A percentile compares a stretch with the other conserved stretches of the same genome.
These are phyloP conservation scores for Glycyrrhiza uralensis DNA, from an alignment of 306 rosid genomes.

Conservation along the genomic window DNA sequence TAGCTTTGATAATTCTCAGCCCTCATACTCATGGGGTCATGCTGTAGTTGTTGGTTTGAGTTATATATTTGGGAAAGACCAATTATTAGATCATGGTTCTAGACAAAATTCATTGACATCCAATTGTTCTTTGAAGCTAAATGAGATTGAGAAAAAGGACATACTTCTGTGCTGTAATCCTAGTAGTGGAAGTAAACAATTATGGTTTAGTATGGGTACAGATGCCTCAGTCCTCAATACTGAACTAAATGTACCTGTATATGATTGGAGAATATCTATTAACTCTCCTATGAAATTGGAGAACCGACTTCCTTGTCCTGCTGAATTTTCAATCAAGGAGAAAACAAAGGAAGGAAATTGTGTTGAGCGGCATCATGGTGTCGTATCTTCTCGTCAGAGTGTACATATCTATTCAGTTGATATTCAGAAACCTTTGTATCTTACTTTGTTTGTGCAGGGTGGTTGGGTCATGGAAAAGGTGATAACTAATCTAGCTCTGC, in stretches of 20 bases:
- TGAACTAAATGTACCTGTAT: constrained; percentile 84
- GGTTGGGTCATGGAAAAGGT: constrained; percentile 98
- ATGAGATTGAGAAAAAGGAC: constrained; percentile 92
- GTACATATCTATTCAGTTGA: constrained; percentile 83
- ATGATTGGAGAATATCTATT: constrained; percentile 90
- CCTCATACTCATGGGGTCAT: constrained; percentile 71
- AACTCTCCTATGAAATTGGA: constrained; percentile 87
- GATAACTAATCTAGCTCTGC: constrained; percentile 21
- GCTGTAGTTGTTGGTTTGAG: constrained; percentile 65
- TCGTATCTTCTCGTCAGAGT: constrained; percentile 67
- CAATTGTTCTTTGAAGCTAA: constrained; percentile 61
- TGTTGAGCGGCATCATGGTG: constrained; percentile 59
- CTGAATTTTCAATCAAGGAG: constrained; percentile 72
- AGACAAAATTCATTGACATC: constrained; percentile 47
- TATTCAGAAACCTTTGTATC: constrained; percentile 75
- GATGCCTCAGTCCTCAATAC: constrained; percentile 96
- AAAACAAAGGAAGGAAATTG: constrained; percentile 68
- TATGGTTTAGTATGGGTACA: constrained; percentile 83
- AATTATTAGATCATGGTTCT: constrained; percentile 58
- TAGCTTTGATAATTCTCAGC: constrained; percentile 44
- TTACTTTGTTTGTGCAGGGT: constrained; percentile 71
- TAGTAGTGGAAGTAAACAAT: constrained; percentile 54
- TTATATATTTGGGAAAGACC: constrained; percentile 70
- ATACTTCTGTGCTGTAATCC: constrained; percentile 64
- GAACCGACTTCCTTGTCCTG: constrained; percentile 90